Evolutionary conservation across 1,284 basidiomycete genomes (phyloP).

Genomic region (Schizopora paradoxa): DNA sequence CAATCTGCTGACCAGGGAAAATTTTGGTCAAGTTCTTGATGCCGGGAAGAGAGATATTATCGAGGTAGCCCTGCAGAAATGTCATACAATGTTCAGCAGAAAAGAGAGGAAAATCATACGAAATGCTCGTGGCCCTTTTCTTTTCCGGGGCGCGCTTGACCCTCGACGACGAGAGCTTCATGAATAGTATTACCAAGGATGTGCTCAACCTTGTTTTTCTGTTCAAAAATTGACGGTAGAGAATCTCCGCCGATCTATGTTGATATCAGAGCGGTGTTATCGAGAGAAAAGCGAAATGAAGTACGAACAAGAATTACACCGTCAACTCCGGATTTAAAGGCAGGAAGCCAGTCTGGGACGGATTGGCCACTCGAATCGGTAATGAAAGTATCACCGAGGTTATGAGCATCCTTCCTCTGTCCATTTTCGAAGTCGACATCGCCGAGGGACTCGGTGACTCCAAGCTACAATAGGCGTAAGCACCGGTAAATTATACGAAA

Average conservation of each 20-base stretch:
- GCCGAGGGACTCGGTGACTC: slow-evolving; percentile 31
- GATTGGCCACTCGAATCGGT: slow-evolving; percentile 12
- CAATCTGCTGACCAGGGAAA: slow-evolving; percentile 35
- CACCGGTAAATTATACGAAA: neutral
- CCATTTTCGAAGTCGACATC: slow-evolving; percentile 31
- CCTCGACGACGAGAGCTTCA: slow-evolving; percentile 28
- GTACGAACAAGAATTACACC: slow-evolving; percentile 29
- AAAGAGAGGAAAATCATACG: slow-evolving; percentile 23
- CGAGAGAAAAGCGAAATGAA: neutral
- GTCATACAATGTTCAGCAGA: neutral
- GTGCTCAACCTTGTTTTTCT: slow-evolving; percentile 24
- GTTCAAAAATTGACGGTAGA: slow-evolving; percentile 18
- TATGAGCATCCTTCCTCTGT: slow-evolving; percentile 26
- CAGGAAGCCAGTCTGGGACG: slow-evolving; percentile 29
- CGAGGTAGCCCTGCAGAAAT: slow-evolving; percentile 33
- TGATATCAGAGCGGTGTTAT: neutral
- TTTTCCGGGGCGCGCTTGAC: slow-evolving; percentile 29
- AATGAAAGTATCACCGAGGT: slow-evolving; percentile 25
- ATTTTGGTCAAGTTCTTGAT: slow-evolving; percentile 37
- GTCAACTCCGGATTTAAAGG: slow-evolving; percentile 32
- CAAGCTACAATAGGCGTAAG: slow-evolving; percentile 21
- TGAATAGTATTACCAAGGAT: slow-evolving; percentile 27
- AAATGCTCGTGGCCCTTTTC: slow-evolving; percentile 32
- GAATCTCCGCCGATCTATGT: slow-evolving; percentile 29
- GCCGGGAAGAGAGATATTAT: slow-evolving; percentile 42